Percentiles rank a stretch among this genome's conserved stretches.
phyloP scores from a whole-genome alignment of 441 rosid genomes.

The Adansonia madagascariensis region DNA sequence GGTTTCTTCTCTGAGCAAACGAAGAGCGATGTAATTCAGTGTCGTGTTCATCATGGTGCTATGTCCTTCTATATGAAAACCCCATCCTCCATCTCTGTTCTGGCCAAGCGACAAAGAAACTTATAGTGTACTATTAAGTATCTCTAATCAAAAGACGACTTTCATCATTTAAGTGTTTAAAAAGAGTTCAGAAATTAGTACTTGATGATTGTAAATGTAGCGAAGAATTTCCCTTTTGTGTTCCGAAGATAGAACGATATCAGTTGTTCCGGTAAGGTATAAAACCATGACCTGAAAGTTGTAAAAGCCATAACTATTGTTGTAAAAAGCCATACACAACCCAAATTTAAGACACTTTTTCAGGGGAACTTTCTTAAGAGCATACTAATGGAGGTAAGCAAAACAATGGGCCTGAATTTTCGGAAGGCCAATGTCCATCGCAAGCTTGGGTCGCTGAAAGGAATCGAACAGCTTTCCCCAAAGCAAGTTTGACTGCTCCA shows the following conservation, averaged over 20 bases:
- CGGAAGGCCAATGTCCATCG: conserved; percentile 69
- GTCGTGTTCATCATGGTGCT: conserved; percentile 68
- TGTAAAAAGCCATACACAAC: background rate
- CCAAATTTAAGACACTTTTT: background rate
- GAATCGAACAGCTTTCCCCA: conserved; percentile 51
- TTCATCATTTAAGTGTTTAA: background rate
- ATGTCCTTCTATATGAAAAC: conserved; percentile 63
- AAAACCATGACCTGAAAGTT: conserved; percentile 59
- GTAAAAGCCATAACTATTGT: background rate
- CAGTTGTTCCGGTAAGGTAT: conserved; percentile 51
- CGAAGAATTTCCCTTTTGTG: conserved; percentile 67
- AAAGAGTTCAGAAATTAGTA: background rate
- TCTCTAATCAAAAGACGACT: background rate
- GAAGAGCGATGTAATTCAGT: conserved; percentile 55
- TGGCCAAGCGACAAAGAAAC: conserved; percentile 22
- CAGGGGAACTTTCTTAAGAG: background rate
- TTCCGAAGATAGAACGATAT: conserved; percentile 46
- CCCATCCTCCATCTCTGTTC: conserved; percentile 92
- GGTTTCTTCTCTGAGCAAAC: conserved; percentile 61
- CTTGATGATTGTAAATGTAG: conserved; percentile 69
- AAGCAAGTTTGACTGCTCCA: conserved; percentile 44
- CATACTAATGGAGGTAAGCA: conserved; percentile 61
- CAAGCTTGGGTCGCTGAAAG: conserved; percentile 58
- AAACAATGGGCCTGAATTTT: conserved; percentile 60
- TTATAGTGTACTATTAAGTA: background rate